Evolutionary conservation across 169 alveolate species (phyloP).

Genomic region (Eimeria sp.): DNA sequence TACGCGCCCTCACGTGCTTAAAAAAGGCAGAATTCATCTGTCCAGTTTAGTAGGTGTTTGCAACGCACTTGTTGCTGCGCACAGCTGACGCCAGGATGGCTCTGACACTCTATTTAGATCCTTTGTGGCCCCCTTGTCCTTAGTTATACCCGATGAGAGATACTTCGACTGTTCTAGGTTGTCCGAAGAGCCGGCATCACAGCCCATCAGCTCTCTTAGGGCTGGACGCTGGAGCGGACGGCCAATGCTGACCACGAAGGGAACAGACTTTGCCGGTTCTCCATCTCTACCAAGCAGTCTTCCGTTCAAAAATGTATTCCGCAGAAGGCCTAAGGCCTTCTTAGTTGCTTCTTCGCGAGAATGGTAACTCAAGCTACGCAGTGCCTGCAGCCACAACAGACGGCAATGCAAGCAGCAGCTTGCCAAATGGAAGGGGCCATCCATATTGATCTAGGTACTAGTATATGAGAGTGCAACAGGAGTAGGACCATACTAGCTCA

Average conservation of each 20-base stretch:
- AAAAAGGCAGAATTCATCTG: not conserved
- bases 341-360: not conserved
- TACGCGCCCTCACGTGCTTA: not conserved
- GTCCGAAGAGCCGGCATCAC: not conserved
- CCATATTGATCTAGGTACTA: not conserved
- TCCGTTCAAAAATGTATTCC: not conserved
- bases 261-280: not conserved
- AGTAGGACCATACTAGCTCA: not conserved
- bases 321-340: constrained; percentile 5
- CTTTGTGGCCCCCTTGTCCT: not conserved
- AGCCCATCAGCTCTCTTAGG: constrained; percentile 25
- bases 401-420: not conserved
- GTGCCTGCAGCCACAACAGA: constrained; percentile 42
- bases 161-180: not conserved
- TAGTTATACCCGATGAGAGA: not conserved
- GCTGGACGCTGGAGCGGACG: constrained; percentile 42
- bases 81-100: constrained; percentile 30
- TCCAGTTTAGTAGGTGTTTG: not conserved
- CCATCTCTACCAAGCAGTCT: not conserved
- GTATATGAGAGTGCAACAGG: not conserved
- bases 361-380: constrained; percentile 22
- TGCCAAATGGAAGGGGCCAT: not conserved
- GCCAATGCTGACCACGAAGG: constrained; percentile 33
- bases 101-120: not conserved
- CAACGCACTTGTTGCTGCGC: constrained; percentile 20